A percentile compares a stretch with the other conserved stretches of the same genome.
Conservation (phyloP, 768 basidiomycete species). For the Pleurotus citrinopileatus region DNA sequence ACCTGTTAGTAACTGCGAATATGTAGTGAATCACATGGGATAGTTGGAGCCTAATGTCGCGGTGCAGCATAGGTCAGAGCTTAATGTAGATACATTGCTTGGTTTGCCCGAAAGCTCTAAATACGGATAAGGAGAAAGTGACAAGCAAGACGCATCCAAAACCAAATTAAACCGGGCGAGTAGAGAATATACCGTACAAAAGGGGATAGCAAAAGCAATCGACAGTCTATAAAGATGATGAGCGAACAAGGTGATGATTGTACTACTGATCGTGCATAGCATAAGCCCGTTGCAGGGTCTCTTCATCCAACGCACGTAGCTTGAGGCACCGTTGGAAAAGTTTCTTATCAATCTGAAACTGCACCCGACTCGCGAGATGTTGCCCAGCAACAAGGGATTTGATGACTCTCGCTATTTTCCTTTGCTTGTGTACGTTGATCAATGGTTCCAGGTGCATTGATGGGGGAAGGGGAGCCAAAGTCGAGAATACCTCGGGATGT, state of each 20-base stretch:
- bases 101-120: neutral
- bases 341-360: slow-evolving; percentile 70
- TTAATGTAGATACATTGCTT: neutral
- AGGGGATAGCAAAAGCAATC: neutral
- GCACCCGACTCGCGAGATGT: slow-evolving; percentile 72
- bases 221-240: neutral
- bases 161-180: neutral
- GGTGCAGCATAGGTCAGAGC: neutral
- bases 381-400: slow-evolving; percentile 80
- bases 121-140: neutral
- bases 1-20: too few relatives aligned
- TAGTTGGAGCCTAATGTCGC: too few relatives aligned
- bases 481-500: slow-evolving; percentile 77
- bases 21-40: too few relatives aligned
- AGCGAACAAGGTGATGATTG: neutral
- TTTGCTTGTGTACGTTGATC: slow-evolving; percentile 89
- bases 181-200: neutral
- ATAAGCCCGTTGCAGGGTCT: slow-evolving; percentile 48
- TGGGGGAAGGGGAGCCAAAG: slow-evolving; percentile 66
- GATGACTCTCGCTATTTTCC: slow-evolving; percentile 76
- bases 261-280: slow-evolving; percentile 18
- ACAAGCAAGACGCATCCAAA: neutral
- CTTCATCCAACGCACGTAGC: slow-evolving; percentile 60
- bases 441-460: slow-evolving; percentile 82
- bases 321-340: slow-evolving; percentile 74